Evolutionary conservation across 345 rosid genomes (phyloP).

Genomic region (Conringia planisiliqua): DNA sequence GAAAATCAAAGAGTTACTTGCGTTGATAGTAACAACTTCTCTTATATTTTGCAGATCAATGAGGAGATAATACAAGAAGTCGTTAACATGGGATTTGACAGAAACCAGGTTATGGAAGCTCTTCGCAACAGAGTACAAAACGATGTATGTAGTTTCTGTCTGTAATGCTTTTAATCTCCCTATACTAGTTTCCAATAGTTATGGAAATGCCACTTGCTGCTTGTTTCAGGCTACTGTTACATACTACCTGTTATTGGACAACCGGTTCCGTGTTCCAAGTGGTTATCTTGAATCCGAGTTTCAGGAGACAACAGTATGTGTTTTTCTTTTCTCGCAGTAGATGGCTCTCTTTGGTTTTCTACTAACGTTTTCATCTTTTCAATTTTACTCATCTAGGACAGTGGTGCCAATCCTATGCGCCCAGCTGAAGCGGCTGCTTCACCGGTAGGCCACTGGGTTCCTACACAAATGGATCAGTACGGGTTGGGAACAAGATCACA

Average conservation of each 20-base stretch:
- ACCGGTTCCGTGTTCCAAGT: slow-evolving; percentile 67
- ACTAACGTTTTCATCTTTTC: background rate
- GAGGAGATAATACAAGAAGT: slow-evolving; percentile 84
- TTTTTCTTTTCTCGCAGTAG: background rate
- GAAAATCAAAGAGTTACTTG: background rate
- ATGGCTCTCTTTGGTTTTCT: background rate
- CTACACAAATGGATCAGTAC: slow-evolving; percentile 69
- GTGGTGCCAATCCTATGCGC: slow-evolving; percentile 59
- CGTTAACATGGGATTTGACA: slow-evolving; percentile 69
- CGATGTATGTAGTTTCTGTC: slow-evolving; percentile 48
- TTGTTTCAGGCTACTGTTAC: slow-evolving; percentile 88
- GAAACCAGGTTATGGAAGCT: slow-evolving; percentile 67
- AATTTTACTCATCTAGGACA: slow-evolving; percentile 44
- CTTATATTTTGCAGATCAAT: slow-evolving; percentile 58
- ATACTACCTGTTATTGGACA: slow-evolving; percentile 81
- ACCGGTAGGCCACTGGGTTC: slow-evolving; percentile 53
- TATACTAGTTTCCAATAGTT: background rate
- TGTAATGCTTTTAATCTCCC: background rate
- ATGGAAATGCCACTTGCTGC: slow-evolving; percentile 13
- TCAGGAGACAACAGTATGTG: slow-evolving; percentile 63
- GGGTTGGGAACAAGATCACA: slow-evolving; percentile 61
- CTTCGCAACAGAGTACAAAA: slow-evolving; percentile 73
- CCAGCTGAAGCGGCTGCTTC: slow-evolving; percentile 56
- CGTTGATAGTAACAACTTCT: background rate
- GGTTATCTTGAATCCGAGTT: slow-evolving; percentile 78